These are phyloP conservation scores for Daldinia caldariorum DNA, from an alignment of 495 filamentous ascomycete genomes.

Conservation along the genomic window DNA sequence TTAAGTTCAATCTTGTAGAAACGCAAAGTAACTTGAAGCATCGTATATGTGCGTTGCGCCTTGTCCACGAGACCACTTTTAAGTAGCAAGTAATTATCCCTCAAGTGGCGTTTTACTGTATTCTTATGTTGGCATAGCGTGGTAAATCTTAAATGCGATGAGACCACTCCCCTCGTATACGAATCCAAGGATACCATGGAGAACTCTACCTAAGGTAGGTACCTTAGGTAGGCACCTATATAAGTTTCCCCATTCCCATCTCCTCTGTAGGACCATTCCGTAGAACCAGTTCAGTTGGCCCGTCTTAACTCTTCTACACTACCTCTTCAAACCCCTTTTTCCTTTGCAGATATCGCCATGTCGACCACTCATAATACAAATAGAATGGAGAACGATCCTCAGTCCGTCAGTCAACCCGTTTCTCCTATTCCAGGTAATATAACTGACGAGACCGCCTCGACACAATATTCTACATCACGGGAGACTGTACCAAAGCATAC, in stretches of 20 bases:
- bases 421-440: not conserved
- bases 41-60: conserved; percentile 4
- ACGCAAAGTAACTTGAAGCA: conserved; percentile 3
- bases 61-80: conserved; percentile 24
- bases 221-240: no score
- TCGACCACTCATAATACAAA: not conserved
- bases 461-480: conserved; percentile 10
- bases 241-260: conserved; percentile 4
- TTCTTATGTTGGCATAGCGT: not conserved
- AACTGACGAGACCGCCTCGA: not conserved
- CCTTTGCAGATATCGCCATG: not conserved
- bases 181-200: not conserved
- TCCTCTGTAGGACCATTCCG: not conserved
- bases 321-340: not conserved
- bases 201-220: no score
- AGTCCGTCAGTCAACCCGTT: not conserved
- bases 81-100: conserved; percentile 5
- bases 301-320: not conserved
- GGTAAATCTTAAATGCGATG: conserved; percentile 34
- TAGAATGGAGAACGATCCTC: not conserved
- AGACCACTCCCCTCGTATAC: not conserved
- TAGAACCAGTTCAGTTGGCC: conserved; percentile 12
- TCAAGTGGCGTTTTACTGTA: conserved; percentile 13
- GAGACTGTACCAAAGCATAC: conserved; percentile 21
- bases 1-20: not conserved